phyloP scores from a whole-genome alignment of 1,284 basidiomycete species.

The Mycena citricolor region DNA sequence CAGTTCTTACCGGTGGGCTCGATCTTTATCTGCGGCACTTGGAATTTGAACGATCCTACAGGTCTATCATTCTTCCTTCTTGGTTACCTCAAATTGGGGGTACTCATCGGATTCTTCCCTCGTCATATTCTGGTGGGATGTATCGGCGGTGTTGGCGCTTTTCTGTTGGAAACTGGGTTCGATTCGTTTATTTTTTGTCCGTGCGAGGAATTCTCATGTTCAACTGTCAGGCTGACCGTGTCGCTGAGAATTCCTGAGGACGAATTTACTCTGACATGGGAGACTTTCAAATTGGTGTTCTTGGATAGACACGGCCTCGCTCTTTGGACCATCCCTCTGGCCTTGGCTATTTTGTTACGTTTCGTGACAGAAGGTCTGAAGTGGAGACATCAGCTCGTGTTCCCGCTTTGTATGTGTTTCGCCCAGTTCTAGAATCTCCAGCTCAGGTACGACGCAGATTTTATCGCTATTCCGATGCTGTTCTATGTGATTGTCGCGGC shows the following conservation, averaged over 20 bases:
- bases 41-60: constrained; percentile 28
- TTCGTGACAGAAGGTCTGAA: constrained; percentile 67
- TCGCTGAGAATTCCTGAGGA: constrained; percentile 83
- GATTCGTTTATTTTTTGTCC: constrained; percentile 22
- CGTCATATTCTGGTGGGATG: constrained; percentile 95
- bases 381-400: constrained; percentile 88
- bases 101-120: constrained; percentile 94
- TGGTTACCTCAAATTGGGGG: constrained; percentile 83
- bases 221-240: constrained; percentile 82
- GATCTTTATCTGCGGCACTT: neutral
- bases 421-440: constrained; percentile 2
- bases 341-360: constrained; percentile 77
- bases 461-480: constrained; percentile 78
- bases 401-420: constrained; percentile 76
- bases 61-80: constrained; percentile 84
- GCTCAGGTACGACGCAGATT: constrained; percentile 51
- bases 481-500: constrained; percentile 83
- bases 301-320: constrained; percentile 58
- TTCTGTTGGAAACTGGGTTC: constrained; percentile 86
- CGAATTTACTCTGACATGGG: constrained; percentile 69
- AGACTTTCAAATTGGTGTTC: constrained; percentile 64
- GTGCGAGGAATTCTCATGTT: neutral
- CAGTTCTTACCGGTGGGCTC: constrained; percentile 82
- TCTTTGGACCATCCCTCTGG: constrained; percentile 78
- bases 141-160: constrained; percentile 95